These are phyloP conservation scores for Trypanosoma theileri DNA, from an alignment of 208 protist species.

Conservation along the genomic window DNA sequence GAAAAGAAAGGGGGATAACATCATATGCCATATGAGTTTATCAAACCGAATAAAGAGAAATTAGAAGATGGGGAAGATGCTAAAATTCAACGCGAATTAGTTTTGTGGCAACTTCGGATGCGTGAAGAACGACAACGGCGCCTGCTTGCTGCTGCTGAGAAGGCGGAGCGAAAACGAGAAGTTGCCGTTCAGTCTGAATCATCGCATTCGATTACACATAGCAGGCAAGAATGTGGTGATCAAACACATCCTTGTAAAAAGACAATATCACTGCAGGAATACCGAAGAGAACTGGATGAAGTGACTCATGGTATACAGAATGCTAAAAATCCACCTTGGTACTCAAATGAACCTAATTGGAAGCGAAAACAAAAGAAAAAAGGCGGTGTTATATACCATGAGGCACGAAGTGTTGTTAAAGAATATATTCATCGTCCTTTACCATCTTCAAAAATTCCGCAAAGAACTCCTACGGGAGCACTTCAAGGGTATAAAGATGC, in stretches of 20 bases:
- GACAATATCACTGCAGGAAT: constrained; percentile 19
- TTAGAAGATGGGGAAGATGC: constrained; percentile 14
- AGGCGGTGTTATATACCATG: constrained; percentile 28
- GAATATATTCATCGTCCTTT: constrained; percentile 30
- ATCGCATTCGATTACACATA: neutral
- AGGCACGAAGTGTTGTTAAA: constrained; percentile 32
- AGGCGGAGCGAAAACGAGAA: constrained; percentile 6
- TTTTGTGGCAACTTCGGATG: constrained; percentile 35
- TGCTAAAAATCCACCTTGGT: constrained; percentile 7
- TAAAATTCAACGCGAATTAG: constrained; percentile 31
- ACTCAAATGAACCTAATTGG: neutral
- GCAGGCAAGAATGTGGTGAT: neutral
- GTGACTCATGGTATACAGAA: neutral
- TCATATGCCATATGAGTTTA: constrained; percentile 22
- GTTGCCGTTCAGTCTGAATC: neutral
- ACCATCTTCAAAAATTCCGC: neutral
- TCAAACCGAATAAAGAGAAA: constrained; percentile 8
- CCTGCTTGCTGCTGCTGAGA: constrained; percentile 16
- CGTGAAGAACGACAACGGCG: constrained; percentile 34
- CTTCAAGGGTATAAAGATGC: constrained; percentile 25
- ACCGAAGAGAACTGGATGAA: constrained; percentile 35
- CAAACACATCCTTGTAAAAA: neutral
- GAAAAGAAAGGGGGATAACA: neutral
- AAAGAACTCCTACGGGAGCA: constrained; percentile 2
- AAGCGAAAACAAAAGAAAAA: constrained; percentile 5